Evolutionary conservation across 2,329 filamentous ascomycete species (phyloP), one percentile per base, ranked within the genome.

Genomic region (Penicillium sp.): DNA sequence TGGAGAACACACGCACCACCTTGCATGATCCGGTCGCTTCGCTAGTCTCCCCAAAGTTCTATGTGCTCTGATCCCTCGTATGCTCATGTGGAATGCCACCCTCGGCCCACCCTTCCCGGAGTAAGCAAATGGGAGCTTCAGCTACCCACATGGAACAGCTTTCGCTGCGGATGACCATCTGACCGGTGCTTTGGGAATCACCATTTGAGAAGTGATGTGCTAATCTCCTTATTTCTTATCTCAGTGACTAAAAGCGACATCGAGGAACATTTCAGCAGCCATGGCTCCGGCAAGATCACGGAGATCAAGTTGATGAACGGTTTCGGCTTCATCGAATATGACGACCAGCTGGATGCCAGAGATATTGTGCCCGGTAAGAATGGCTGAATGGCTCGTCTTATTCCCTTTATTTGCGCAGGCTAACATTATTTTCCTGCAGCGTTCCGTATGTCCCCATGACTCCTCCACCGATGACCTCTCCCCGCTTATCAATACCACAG

Each of bases 251-350:
- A 97, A 82, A 87, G 90, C 78, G 93, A 99, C 76, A 89, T 99
- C 76, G 92, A 97, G 80, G 86, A 87, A 70, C 93, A 97, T 78
- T 99, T 99, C 80, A 88, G 88, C 76, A 91, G 87, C 72, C 92
- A 97, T 87, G 94, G 93, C 74, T 93, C 92, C 68, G 94, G 94
- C 76, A 92, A 96, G 76, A 97, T 99, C 75, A 94, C 90, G 67
- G 94, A 99, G 81, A 93, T 99, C 81, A 99, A 99, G 83, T 87
- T 99, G 64, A 99, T 99, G 94, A 97, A 96, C 75, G 94, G 94
- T 72, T 99, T 99, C 75, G 94, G 94, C 75, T 99, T 99, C 82
- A 96, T 99, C 75, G 94, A 99, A 78, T 99, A 97, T 79, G 95
- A 97, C 78, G 94, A 97, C 80, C 87, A 92, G 58, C 91, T 97